These are phyloP conservation scores for Cyberlindnera maclurae DNA, from an alignment of 805 yeast genomes.

Conservation along the genomic window DNA sequence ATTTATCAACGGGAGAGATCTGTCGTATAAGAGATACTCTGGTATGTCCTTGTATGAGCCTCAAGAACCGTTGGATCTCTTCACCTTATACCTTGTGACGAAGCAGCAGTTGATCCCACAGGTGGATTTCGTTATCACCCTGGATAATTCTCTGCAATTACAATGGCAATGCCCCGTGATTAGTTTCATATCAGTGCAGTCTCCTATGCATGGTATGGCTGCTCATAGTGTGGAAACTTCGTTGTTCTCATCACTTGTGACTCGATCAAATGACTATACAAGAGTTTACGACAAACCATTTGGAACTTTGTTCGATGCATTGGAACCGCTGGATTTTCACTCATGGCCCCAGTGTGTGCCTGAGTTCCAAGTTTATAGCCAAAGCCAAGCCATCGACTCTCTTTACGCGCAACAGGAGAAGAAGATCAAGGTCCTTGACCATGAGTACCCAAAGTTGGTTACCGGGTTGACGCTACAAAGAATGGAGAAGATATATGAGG, in stretches of 20 bases:
- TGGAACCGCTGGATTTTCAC: constrained; percentile 1
- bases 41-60: constrained; percentile 44
- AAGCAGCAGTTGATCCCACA: constrained; percentile 35
- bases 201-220: constrained; percentile 35
- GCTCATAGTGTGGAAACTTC: neutral
- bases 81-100: constrained; percentile 35
- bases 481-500: constrained; percentile 23
- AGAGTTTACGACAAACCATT: neutral
- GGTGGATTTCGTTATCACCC: constrained; percentile 39
- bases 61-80: neutral
- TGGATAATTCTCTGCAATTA: constrained; percentile 36
- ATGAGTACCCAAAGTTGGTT: constrained; percentile 29
- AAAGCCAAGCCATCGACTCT: constrained; percentile 1
- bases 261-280: constrained; percentile 1
- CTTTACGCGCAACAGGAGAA: neutral
- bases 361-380: neutral
- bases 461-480: constrained; percentile 32
- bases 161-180: constrained; percentile 33
- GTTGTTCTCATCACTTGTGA: constrained; percentile 2
- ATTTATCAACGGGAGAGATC: constrained; percentile 57
- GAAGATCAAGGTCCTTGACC: neutral
- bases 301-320: constrained; percentile 1
- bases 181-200: constrained; percentile 37
- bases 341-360: constrained; percentile 3
- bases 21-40: constrained; percentile 60